Evolutionary conservation across 2,329 filamentous ascomycete species (phyloP).

Genomic region (Monosporascus sp.): DNA sequence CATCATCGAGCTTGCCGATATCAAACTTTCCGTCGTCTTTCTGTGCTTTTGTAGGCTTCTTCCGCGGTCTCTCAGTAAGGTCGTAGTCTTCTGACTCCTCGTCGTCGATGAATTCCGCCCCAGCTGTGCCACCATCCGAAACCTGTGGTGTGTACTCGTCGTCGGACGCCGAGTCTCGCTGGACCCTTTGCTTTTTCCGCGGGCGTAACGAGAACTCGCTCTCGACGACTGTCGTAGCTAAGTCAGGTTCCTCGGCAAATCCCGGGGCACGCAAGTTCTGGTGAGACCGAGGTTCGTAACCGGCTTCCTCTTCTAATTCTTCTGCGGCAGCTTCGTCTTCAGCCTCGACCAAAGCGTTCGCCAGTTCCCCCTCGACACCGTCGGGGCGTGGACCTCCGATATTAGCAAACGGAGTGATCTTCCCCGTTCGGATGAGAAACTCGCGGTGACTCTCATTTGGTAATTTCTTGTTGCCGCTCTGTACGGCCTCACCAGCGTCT

Average conservation of each 20-base stretch:
- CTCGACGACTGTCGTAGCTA: slow-evolving; percentile 30
- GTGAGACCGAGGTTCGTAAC: slow-evolving; percentile 57
- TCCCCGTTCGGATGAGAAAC: slow-evolving; percentile 90
- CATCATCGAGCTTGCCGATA: slow-evolving; percentile 71
- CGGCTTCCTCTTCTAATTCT: slow-evolving; percentile 39
- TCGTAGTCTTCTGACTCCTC: slow-evolving; percentile 36
- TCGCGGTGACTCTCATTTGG: slow-evolving; percentile 81
- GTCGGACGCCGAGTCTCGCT: slow-evolving; percentile 31
- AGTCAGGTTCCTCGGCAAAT: slow-evolving; percentile 51
- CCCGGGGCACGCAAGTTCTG: slow-evolving; percentile 70
- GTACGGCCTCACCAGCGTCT: slow-evolving; percentile 36
- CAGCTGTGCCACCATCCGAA: slow-evolving; percentile 17
- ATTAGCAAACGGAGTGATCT: slow-evolving; percentile 92
- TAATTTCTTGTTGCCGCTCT: slow-evolving; percentile 53
- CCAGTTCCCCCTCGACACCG: slow-evolving; percentile 63
- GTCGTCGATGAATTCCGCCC: slow-evolving; percentile 25
- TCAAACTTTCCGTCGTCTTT: slow-evolving; percentile 41
- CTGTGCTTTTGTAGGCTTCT: slow-evolving; percentile 36
- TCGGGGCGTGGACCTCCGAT: slow-evolving; percentile 60
- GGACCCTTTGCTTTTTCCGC: slow-evolving; percentile 48
- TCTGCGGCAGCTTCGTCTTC: slow-evolving; percentile 65
- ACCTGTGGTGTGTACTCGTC: slow-evolving; percentile 41
- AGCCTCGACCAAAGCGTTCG: slow-evolving; percentile 74
- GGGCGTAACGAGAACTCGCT: slow-evolving; percentile 55
- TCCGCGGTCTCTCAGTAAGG: slow-evolving; percentile 33